Evolutionary conservation across 192 early-diverging fungal species (phyloP), one percentile per base, ranked within the genome.

Genomic region (Linnemannia exigua): DNA sequence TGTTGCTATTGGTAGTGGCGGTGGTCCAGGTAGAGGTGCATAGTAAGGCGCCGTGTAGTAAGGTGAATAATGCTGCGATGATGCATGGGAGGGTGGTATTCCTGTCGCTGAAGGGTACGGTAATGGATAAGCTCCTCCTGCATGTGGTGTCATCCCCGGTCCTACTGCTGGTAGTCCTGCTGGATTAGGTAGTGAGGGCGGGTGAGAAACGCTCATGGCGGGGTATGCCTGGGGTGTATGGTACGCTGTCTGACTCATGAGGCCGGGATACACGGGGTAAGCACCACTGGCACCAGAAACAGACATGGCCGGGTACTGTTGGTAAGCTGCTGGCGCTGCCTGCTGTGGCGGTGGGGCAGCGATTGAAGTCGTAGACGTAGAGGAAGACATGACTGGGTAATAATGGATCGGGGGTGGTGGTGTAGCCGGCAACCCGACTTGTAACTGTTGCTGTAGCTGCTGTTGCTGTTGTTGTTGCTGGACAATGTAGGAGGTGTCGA

Each of bases 331-430:
- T 28, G 20, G 44, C 15, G 61, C 38, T 67, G 50, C n/a, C 38
- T 54, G 70, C 25, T 25, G 51, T 28, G 20, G 25, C 6, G 44
- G 70, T 38, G n/a, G 54, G 31, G 44, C 58, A 31, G 28, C 28
- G 20, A 36, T 70, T 35, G 66, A 9, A 1, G 38, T 70, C 12
- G 17, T 19, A n/a, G 68, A 33, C 36, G 36, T 11, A 0, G 67
- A 16, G 35, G 67, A 38, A 6, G 37, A 70, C 74, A 82, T 82
- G 8, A 54, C 2, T 8, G 80, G 80, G 22, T 82, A 82, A 38
- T 82, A 76, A 35, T 67, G 54, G 3, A 72, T 67, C 15, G 75
- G 19, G 1, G 74, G 80, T 35, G 75, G 80, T 35, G 80, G 48
- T 35, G 28, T 48, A 28, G 4, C 4, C n/a, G 15, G 36, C 46